Percentiles rank a stretch among this genome's conserved stretches.
Evolutionary conservation across 2,329 filamentous ascomycete genomes (phyloP).

Genomic region (Colletotrichum sidae): DNA sequence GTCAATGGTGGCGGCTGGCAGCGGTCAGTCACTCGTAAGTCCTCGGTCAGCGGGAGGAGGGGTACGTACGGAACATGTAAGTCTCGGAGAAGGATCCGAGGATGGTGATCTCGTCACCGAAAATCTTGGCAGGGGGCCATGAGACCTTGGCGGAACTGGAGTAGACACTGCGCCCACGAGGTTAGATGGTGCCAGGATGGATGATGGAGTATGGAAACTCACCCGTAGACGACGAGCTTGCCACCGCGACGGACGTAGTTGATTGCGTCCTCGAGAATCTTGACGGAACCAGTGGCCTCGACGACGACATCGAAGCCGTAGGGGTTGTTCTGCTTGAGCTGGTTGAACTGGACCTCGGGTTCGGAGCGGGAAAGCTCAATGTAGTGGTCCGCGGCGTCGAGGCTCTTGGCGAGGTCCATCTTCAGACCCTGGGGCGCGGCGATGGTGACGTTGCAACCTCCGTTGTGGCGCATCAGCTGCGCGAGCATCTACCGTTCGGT

Average conservation of each 20-base stretch:
- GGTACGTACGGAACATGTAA: slow-evolving; percentile 72
- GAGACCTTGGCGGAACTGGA: slow-evolving; percentile 70
- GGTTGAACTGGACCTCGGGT: slow-evolving; percentile 68
- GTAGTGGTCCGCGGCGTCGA: slow-evolving; percentile 66
- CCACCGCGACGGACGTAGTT: slow-evolving; percentile 78
- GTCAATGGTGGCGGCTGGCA: slow-evolving; percentile 57
- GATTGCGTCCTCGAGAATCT: slow-evolving; percentile 77
- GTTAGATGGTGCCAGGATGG: slow-evolving; percentile 2
- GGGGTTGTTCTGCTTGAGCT: slow-evolving; percentile 73
- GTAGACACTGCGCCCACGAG: slow-evolving; percentile 65
- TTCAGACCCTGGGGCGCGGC: slow-evolving; percentile 77
- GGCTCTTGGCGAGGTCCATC: slow-evolving; percentile 73
- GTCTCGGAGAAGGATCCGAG: slow-evolving; percentile 80
- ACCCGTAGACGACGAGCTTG: slow-evolving; percentile 76
- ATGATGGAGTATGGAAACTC: slow-evolving; percentile 3
- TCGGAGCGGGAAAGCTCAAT: slow-evolving; percentile 65
- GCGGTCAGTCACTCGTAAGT: slow-evolving; percentile 15
- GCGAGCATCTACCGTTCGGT: slow-evolving; percentile 58
- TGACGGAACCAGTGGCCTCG: slow-evolving; percentile 76
- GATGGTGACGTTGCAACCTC: slow-evolving; percentile 76
- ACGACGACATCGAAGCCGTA: slow-evolving; percentile 77
- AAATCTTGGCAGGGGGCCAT: slow-evolving; percentile 80
- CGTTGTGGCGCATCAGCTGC: slow-evolving; percentile 73
- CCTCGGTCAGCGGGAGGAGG: not conserved
- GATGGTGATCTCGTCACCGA: slow-evolving; percentile 76